These are phyloP conservation scores for Pyrenula aspistea DNA, from an alignment of 495 filamentous ascomycete species.

Conservation along the genomic window DNA sequence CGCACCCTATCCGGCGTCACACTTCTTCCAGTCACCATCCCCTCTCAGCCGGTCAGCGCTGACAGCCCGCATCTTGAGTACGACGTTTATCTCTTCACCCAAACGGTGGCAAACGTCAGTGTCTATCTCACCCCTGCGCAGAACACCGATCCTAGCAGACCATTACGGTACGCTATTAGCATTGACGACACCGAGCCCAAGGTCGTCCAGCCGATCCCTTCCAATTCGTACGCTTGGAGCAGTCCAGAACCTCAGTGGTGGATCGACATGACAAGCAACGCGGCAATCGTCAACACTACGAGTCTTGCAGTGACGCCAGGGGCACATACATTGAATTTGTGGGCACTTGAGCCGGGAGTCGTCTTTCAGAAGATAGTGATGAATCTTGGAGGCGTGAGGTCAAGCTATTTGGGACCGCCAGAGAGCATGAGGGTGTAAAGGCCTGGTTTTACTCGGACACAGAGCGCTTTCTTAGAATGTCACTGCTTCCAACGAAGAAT, in stretches of 20 bases:
- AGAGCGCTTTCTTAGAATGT: too few relatives aligned
- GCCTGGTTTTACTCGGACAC: too few relatives aligned
- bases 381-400: constrained; percentile 53
- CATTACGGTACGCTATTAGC: constrained; percentile 47
- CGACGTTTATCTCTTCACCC: constrained; percentile 52
- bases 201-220: constrained; percentile 36
- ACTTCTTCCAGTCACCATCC: constrained; percentile 31
- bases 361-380: constrained; percentile 60
- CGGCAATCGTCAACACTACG: constrained; percentile 46
- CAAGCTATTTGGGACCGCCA: constrained; percentile 56
- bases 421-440: constrained; percentile 40
- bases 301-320: constrained; percentile 36
- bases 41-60: constrained; percentile 25
- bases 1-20: constrained; percentile 47
- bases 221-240: constrained; percentile 21
- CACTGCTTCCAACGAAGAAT: too few relatives aligned
- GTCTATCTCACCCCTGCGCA: constrained; percentile 47
- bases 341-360: constrained; percentile 50
- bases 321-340: constrained; percentile 46
- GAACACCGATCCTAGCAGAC: constrained; percentile 46
- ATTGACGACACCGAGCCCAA: constrained; percentile 34
- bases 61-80: constrained; percentile 50
- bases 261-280: constrained; percentile 39
- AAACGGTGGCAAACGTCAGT: constrained; percentile 40
- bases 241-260: constrained; percentile 46